Conservation (phyloP, 345 rosid genomes). For the Microthlaspi erraticum region DNA sequence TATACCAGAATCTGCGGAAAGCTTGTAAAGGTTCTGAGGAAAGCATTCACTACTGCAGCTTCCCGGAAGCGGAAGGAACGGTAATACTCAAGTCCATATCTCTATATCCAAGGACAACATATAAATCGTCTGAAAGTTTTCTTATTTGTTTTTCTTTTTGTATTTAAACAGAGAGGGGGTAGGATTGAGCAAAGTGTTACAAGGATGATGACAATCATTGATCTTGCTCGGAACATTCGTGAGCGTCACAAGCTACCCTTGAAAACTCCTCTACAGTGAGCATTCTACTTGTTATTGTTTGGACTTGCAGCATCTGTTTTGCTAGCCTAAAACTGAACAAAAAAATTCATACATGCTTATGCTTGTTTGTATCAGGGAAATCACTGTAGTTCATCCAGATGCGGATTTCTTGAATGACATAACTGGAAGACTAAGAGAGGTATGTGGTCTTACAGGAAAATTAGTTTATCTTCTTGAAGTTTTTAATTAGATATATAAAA, state of each 20-base stretch:
- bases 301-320: conserved; percentile 1
- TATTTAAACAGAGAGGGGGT: conserved; percentile 65
- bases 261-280: conserved; percentile 89
- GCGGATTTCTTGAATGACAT: conserved; percentile 88
- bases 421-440: conserved; percentile 90
- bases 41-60: conserved; percentile 84
- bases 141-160: background rate
- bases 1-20: conserved; percentile 94
- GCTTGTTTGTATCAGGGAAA: conserved; percentile 64
- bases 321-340: conserved; percentile 15
- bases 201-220: conserved; percentile 96
- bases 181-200: conserved; percentile 91
- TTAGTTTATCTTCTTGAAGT: conserved; percentile 1
- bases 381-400: conserved; percentile 91
- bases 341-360: background rate
- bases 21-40: conserved; percentile 72
- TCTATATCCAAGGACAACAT: conserved; percentile 9
- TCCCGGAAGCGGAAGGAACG: conserved; percentile 85
- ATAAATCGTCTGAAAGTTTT: background rate
- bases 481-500: background rate
- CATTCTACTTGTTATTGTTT: conserved; percentile 19
- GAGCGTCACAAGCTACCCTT: conserved; percentile 91
- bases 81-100: conserved; percentile 48
- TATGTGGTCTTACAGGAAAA: conserved; percentile 41
- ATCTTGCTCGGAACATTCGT: conserved; percentile 95